Evolutionary conservation across 2,329 filamentous ascomycete species (phyloP).

Genomic region (Talaromyces albobiverticillius): DNA sequence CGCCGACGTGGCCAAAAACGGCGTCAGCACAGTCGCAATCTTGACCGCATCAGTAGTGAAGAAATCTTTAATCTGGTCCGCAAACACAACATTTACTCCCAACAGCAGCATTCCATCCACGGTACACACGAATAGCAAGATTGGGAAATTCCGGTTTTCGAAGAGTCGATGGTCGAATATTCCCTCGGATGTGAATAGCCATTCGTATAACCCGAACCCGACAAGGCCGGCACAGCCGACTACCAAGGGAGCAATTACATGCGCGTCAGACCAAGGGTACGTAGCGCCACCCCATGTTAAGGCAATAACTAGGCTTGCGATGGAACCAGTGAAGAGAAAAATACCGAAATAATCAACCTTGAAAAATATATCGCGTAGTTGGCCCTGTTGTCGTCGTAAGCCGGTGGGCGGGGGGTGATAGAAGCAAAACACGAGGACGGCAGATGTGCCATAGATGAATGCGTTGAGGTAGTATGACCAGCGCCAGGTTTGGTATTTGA

Average conservation of each 20-base stretch:
- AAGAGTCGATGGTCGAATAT: background rate
- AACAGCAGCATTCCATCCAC: background rate
- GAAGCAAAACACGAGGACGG: background rate
- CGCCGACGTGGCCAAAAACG: background rate
- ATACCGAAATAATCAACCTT: constrained; percentile 4
- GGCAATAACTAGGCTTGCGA: background rate
- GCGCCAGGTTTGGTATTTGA: background rate
- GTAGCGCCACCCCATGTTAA: background rate
- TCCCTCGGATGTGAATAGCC: background rate
- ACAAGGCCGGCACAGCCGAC: background rate
- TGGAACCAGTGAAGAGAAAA: background rate
- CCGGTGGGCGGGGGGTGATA: constrained; percentile 2
- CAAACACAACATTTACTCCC: background rate
- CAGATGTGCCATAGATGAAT: background rate
- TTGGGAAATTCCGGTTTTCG: background rate
- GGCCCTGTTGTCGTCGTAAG: background rate
- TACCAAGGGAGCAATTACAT: background rate
- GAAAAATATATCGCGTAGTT: background rate
- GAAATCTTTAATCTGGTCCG: background rate
- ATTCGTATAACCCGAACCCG: background rate
- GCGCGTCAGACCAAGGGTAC: background rate
- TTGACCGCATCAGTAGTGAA: background rate
- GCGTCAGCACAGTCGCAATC: background rate
- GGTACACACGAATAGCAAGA: background rate
- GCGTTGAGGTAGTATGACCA: background rate